Evolutionary conservation across 1,284 basidiomycete species (phyloP).

Genomic region (Puccinia hordei): DNA sequence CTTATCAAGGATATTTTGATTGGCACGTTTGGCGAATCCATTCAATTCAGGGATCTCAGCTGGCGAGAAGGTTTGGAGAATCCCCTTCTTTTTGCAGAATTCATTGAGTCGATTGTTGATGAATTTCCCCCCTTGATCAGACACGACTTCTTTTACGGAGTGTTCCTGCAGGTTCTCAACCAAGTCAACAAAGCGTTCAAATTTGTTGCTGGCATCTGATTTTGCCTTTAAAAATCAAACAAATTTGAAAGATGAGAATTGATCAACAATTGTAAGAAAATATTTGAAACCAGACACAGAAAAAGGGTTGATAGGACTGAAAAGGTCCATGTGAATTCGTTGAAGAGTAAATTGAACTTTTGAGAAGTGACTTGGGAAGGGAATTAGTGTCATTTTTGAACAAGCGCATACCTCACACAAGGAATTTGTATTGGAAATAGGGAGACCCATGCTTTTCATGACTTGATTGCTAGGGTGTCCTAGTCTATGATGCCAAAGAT

Average conservation of each 20-base stretch:
- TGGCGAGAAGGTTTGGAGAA: neutral
- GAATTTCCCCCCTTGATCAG: conserved; percentile 60
- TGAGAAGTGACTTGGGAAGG: neutral
- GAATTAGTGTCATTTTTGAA: neutral
- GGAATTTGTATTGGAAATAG: neutral
- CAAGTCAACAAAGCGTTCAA: neutral
- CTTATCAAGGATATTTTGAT: too few relatives aligned
- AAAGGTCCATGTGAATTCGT: neutral
- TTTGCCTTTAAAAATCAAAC: neutral
- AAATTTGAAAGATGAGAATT: conserved; percentile 31
- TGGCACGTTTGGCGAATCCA: conserved; percentile 17
- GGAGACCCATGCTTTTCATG: neutral
- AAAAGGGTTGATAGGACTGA: neutral
- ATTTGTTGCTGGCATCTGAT: neutral
- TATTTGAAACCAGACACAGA: conserved; percentile 18
- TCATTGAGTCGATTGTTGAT: neutral
- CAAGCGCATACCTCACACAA: neutral
- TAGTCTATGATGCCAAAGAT: neutral
- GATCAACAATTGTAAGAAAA: conserved; percentile 1
- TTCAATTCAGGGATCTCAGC: conserved; percentile 31
- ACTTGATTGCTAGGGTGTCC: neutral
- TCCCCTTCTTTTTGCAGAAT: neutral
- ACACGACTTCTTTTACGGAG: conserved; percentile 58
- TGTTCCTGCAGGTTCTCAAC: neutral
- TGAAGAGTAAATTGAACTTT: neutral